Conservation (phyloP, 192 early-diverging fungal genomes). For the Fimicolochytrium jonesii region DNA sequence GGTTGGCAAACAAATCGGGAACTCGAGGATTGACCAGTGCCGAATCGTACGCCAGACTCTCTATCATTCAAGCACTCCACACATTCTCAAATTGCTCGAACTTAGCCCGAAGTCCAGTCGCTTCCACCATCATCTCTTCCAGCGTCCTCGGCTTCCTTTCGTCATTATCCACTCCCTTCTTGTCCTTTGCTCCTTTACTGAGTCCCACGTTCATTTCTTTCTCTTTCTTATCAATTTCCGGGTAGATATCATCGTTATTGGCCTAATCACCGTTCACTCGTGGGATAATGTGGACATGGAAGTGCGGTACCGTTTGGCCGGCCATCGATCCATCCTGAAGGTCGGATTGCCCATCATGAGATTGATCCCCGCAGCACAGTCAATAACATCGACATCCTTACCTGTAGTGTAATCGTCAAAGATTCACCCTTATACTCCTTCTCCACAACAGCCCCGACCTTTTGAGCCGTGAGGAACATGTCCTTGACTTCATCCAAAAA, state of each 20-base stretch:
- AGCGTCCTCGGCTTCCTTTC: conserved; percentile 65
- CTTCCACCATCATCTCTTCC: conserved; percentile 79
- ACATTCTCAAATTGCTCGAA: conserved; percentile 41
- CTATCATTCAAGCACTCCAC: conserved; percentile 28
- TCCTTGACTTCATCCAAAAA: conserved; percentile 84
- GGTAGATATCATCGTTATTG: conserved; percentile 86
- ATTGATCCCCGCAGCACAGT: too few relatives aligned
- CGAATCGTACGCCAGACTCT: too few relatives aligned
- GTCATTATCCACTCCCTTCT: conserved; percentile 47
- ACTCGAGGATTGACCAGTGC: too few relatives aligned
- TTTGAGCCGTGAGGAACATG: conserved; percentile 76
- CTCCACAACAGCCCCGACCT: conserved; percentile 71
- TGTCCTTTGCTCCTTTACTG: conserved; percentile 1
- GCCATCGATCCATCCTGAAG: conserved; percentile 69
- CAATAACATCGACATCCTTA: conserved; percentile 6
- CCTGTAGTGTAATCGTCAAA: conserved; percentile 78
- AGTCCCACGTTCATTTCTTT: conserved; percentile 30
- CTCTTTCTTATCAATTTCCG: conserved; percentile 61
- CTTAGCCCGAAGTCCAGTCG: conserved; percentile 37
- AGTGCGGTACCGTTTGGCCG: conserved; percentile 83
- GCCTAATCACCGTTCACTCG: conserved; percentile 71
- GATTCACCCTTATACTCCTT: conserved; percentile 62
- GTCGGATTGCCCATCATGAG: too few relatives aligned
- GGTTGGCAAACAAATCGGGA: too few relatives aligned
- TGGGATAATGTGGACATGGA: conserved; percentile 90